Evolutionary conservation across 176 grass and related monocot species (phyloP).

Genomic region (Leersia perrieri): DNA sequence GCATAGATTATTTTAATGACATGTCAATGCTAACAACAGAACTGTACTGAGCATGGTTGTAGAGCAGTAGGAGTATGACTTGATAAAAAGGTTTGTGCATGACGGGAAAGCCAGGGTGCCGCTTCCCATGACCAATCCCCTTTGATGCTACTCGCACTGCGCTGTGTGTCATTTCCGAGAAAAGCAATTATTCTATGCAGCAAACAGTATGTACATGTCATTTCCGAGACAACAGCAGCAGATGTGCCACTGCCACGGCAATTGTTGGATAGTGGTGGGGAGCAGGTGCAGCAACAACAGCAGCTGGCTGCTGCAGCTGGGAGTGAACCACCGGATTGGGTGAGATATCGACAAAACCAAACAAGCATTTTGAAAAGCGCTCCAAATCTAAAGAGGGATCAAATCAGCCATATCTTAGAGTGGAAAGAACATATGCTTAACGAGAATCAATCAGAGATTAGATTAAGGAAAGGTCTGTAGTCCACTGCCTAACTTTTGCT

Average conservation of each 20-base stretch:
- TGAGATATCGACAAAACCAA: conserved; percentile 12
- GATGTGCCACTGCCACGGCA: conserved; percentile 41
- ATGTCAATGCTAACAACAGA: background rate
- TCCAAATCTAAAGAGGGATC: conserved; percentile 26
- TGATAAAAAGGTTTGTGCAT: background rate
- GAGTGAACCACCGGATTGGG: conserved; percentile 20
- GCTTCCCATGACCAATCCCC: conserved; percentile 28
- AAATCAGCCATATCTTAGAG: conserved; percentile 40
- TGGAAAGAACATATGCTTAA: conserved; percentile 59
- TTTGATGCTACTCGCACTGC: conserved; percentile 45
- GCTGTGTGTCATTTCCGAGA: conserved; percentile 77
- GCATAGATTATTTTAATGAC: background rate
- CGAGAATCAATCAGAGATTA: conserved; percentile 27
- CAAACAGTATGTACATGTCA: conserved; percentile 61
- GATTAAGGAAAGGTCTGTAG: conserved; percentile 26
- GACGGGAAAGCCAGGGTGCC: conserved; percentile 35
- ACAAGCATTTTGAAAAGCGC: conserved; percentile 28
- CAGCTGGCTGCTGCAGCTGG: conserved; percentile 10
- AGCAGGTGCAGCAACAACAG: background rate
- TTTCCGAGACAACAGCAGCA: conserved; percentile 83
- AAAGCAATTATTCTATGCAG: conserved; percentile 80
- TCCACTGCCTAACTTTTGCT: conserved; percentile 25
- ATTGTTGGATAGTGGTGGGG: conserved; percentile 6
- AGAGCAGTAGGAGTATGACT: background rate
- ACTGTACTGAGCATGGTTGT: background rate